phyloP scores from a whole-genome alignment of 331 rosid species.

The Saraca asoca region DNA sequence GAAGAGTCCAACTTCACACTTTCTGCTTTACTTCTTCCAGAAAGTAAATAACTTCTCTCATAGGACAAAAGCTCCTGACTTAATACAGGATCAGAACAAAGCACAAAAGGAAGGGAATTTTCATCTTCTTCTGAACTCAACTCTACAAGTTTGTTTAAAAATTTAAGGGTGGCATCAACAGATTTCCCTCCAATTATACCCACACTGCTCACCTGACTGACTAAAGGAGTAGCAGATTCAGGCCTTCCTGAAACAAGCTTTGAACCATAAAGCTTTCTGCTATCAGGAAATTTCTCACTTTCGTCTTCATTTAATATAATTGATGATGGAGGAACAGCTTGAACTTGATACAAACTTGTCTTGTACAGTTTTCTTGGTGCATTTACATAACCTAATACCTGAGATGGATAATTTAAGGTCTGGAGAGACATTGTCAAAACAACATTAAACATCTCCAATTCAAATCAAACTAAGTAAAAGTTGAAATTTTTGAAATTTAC shows the following conservation, averaged over 20 bases:
- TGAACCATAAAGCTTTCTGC: conserved; percentile 42
- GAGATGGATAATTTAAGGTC: conserved; percentile 43
- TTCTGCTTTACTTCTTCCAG: conserved; percentile 40
- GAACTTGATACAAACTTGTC: conserved; percentile 50
- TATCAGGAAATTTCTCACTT: conserved; percentile 50
- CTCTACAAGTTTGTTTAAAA: conserved; percentile 59
- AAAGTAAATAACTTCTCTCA: conserved; percentile 52
- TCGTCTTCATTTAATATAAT: conserved; percentile 51
- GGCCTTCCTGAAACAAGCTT: conserved; percentile 35
- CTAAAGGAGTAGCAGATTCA: conserved; percentile 43
- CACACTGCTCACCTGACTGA: conserved; percentile 42
- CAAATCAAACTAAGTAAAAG: conserved; percentile 11
- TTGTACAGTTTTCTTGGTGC: conserved; percentile 40
- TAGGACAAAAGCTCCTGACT: conserved; percentile 52
- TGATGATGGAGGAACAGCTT: conserved; percentile 55
- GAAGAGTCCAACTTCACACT: conserved; percentile 44
- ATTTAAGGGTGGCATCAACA: conserved; percentile 58
- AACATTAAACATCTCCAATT: conserved; percentile 47
- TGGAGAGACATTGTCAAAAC: conserved; percentile 48
- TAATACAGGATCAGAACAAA: conserved; percentile 68
- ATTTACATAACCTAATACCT: conserved; percentile 40
- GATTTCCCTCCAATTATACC: conserved; percentile 81
- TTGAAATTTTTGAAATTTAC: neutral
- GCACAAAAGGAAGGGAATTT: conserved; percentile 56
- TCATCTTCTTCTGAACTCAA: conserved; percentile 59